phyloP scores from a whole-genome alignment of 768 basidiomycete genomes.

The Mrakia hoshinonis region DNA sequence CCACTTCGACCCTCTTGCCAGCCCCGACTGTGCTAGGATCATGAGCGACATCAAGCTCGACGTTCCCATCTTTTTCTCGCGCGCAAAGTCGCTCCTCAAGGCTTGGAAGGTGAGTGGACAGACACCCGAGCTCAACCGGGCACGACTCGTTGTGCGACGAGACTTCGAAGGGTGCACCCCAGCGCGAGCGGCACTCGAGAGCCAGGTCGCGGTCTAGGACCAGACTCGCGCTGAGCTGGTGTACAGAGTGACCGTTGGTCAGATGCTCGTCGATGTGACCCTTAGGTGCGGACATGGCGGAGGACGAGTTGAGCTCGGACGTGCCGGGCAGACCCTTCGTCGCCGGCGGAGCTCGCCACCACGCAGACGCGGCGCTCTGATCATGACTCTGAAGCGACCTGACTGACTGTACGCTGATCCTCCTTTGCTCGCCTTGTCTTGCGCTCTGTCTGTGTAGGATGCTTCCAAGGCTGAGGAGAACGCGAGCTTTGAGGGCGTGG shows the following conservation, averaged over 20 bases:
- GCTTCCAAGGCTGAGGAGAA: slow-evolving; percentile 32
- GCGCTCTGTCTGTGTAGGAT: slow-evolving; percentile 18
- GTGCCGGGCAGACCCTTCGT: too few relatives aligned
- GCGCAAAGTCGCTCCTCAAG: slow-evolving; percentile 36
- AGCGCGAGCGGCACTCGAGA: neutral
- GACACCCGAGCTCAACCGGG: neutral
- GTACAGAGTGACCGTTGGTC: too few relatives aligned
- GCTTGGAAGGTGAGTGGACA: slow-evolving; percentile 37
- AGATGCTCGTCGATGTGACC: too few relatives aligned
- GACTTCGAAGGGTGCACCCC: neutral
- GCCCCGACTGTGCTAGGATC: neutral
- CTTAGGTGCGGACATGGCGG: too few relatives aligned
- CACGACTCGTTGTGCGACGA: neutral
- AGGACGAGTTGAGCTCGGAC: too few relatives aligned
- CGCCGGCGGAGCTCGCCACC: too few relatives aligned
- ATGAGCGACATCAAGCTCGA: slow-evolving; percentile 41
- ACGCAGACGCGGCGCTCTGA: too few relatives aligned
- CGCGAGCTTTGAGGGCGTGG: slow-evolving; percentile 35
- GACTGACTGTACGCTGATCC: too few relatives aligned
- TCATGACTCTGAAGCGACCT: too few relatives aligned
- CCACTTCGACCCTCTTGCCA: neutral
- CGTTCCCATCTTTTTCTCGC: slow-evolving; percentile 35
- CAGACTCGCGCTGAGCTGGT: too few relatives aligned
- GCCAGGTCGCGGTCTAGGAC: too few relatives aligned
- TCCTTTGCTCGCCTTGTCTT: neutral